Evolutionary conservation across 176 grass and related monocot species (phyloP).

Genomic region (Urochloa ruziziensis): DNA sequence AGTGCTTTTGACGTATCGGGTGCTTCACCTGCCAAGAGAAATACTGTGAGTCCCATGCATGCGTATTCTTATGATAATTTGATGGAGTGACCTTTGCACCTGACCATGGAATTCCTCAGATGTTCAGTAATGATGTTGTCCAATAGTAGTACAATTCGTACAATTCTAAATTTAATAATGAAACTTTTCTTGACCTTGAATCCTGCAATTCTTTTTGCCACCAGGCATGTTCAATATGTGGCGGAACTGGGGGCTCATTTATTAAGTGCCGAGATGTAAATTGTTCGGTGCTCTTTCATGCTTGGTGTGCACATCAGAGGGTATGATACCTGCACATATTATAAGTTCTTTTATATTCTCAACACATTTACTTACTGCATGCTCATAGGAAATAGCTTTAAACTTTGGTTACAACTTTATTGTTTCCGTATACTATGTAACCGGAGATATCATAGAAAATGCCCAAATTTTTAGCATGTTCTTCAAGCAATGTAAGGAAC

Average conservation of each 20-base stretch:
- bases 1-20: slow-evolving; percentile 80
- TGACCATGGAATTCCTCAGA: not conserved
- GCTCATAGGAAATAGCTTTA: slow-evolving; percentile 9
- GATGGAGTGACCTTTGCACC: not conserved
- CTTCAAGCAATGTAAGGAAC: not conserved
- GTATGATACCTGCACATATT: slow-evolving; percentile 39
- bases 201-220: slow-evolving; percentile 26
- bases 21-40: slow-evolving; percentile 68
- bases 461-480: not conserved
- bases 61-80: slow-evolving; percentile 14
- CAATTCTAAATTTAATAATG: not conserved
- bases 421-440: not conserved
- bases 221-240: slow-evolving; percentile 86
- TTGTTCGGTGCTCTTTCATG: slow-evolving; percentile 79
- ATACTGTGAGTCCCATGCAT: slow-evolving; percentile 61
- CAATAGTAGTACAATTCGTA: not conserved
- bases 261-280: slow-evolving; percentile 76
- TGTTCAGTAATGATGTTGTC: not conserved
- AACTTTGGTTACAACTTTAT: slow-evolving; percentile 4
- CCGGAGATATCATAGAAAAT: not conserved
- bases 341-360: not conserved
- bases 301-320: slow-evolving; percentile 93
- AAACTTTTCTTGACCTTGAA: slow-evolving; percentile 23
- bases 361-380: not conserved
- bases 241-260: slow-evolving; percentile 71